Evolutionary conservation across 2,329 filamentous ascomycete genomes (phyloP), one percentile per base, ranked within the genome.

Genomic region (Sporothrix brasiliensis): DNA sequence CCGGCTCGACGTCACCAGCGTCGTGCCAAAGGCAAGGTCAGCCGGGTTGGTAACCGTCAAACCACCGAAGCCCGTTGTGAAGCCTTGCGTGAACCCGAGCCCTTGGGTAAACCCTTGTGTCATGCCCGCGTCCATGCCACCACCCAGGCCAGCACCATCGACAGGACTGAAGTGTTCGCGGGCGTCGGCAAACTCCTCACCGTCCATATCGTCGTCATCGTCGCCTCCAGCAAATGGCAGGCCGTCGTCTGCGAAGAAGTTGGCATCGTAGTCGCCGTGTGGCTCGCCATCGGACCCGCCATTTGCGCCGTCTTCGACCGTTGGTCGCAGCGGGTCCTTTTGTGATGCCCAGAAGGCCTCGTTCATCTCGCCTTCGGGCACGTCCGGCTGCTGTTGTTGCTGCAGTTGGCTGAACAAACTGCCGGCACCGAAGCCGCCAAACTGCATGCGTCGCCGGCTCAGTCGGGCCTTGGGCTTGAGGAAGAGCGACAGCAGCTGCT

Each of bases 171-270:
- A 91, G 75, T 92, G 88, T 75, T 95, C 92, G 60, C 90, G 84
- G 41, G 92, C 92, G 78, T 95, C 92, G 4, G 91, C 91, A 79
- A 95, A 95, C 76, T 91, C 90, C 72, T 86, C 78, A 58, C 90
- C 76, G 70, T 79, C 90, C 58, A 86, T 76, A 68, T 91, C 77
- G 63, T 91, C 89, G 69, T 92, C 91, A 54, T 90, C 89, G 21
- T 72, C 71, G 13, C 84, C 88, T 13, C 87, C 89, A 1, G 87
- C 83, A 75, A 92, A 87, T 1, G 90, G 89, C 73, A 94, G 82
- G 1, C 87, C 90, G 75, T 94, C 92, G 76, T 98, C 95, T 76
- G 95, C 91, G 83, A 98, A 99, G 86, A 98, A 99, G 79, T 98
- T 92, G 71, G 95, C 94, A 78, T 98, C 93, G 80, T 98, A 99